Conservation (phyloP, 2,329 filamentous ascomycete species). For the Colletotrichum zoysiae region DNA sequence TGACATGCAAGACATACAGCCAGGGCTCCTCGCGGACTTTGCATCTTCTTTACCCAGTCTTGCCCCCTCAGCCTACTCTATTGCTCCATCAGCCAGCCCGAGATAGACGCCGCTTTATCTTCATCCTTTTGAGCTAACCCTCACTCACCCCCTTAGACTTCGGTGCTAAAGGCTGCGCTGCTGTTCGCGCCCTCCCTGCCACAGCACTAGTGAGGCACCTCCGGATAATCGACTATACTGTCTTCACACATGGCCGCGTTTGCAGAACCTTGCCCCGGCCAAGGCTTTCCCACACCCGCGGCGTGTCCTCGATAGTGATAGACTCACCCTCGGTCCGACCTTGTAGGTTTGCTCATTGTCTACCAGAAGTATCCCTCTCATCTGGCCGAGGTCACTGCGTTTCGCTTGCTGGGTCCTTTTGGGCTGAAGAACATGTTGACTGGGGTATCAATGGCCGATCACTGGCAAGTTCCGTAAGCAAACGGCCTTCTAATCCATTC, state of each 20-base stretch:
- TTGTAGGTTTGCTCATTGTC: conserved; percentile 20
- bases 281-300: conserved; percentile 6
- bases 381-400: background rate
- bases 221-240: conserved; percentile 22
- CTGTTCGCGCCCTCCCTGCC: conserved; percentile 30
- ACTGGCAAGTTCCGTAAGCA: background rate
- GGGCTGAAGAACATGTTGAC: background rate
- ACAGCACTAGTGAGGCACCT: background rate
- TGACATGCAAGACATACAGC: conserved; percentile 27
- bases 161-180: conserved; percentile 13
- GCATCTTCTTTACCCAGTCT: conserved; percentile 12
- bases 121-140: background rate
- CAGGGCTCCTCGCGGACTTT: conserved; percentile 2
- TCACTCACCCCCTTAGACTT: conserved; percentile 9
- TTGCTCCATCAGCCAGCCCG: background rate
- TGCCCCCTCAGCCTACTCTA: conserved; percentile 1
- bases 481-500: background rate
- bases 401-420: background rate
- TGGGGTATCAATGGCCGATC: background rate
- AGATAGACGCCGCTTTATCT: conserved; percentile 8
- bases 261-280: conserved; percentile 9
- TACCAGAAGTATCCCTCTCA: conserved; percentile 4
- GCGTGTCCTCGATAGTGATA: conserved; percentile 9
- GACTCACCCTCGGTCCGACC: background rate
- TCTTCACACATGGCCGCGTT: background rate